phyloP scores from a whole-genome alignment of 1,139 yeast genomes.

The Williopsis jadinii region DNA sequence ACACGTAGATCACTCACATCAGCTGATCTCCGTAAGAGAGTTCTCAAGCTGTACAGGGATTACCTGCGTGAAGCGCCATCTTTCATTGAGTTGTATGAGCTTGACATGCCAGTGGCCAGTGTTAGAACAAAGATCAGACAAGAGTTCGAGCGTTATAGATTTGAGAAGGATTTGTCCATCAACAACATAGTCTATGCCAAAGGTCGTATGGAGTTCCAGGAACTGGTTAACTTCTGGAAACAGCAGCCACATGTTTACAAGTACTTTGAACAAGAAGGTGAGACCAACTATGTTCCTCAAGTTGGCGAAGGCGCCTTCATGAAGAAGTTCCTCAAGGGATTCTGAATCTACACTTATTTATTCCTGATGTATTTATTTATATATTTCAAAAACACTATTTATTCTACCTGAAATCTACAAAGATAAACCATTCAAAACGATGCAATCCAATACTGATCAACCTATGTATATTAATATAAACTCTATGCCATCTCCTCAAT shows the following conservation, averaged over 20 bases:
- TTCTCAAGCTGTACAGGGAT: slow-evolving; percentile 65
- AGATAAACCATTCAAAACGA: too few relatives aligned
- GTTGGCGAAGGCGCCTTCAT: slow-evolving; percentile 48
- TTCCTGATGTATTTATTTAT: slow-evolving; percentile 7
- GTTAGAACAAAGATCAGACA: slow-evolving; percentile 83
- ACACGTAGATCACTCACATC: slow-evolving; percentile 60
- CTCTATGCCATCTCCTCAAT: too few relatives aligned
- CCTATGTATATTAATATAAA: background rate
- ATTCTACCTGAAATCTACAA: too few relatives aligned
- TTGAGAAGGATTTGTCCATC: slow-evolving; percentile 57
- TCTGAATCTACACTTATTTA: slow-evolving; percentile 4
- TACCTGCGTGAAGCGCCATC: slow-evolving; percentile 60
- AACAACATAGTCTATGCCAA: slow-evolving; percentile 66
- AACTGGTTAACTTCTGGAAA: slow-evolving; percentile 84
- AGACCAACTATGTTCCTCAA: slow-evolving; percentile 31
- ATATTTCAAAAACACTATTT: background rate
- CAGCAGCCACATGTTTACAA: slow-evolving; percentile 82
- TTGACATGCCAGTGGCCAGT: slow-evolving; percentile 76
- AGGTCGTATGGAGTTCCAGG: slow-evolving; percentile 91
- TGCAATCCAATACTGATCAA: background rate
- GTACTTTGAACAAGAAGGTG: slow-evolving; percentile 65
- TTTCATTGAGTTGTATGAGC: slow-evolving; percentile 64
- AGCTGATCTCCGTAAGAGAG: slow-evolving; percentile 57
- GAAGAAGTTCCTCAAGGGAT: slow-evolving; percentile 66
- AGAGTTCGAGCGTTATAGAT: slow-evolving; percentile 82